Evolutionary conservation across 352 stramenopile species (phyloP).

Genomic region (Pythium chondricola): DNA sequence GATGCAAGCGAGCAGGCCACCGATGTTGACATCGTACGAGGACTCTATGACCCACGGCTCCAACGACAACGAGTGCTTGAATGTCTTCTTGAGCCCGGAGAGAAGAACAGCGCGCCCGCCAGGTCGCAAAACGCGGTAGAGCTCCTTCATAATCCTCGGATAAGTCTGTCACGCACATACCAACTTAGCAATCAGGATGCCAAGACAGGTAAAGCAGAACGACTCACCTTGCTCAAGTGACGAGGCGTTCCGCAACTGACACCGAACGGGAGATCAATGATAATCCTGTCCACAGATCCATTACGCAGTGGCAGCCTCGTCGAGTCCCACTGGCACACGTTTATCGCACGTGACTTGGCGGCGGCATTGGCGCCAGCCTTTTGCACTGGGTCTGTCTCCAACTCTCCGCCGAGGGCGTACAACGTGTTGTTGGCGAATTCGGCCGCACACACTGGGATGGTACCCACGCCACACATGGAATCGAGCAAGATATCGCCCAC

Average conservation of each 20-base stretch:
- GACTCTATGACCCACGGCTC: conserved; percentile 30
- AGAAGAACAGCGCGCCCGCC: conserved; percentile 60
- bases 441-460: conserved; percentile 58
- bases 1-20: conserved; percentile 49
- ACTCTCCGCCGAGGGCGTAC: conserved; percentile 60
- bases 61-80: conserved; percentile 42
- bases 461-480: conserved; percentile 79
- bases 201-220: not conserved
- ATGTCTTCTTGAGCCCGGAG: conserved; percentile 76
- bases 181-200: too few relatives aligned
- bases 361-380: conserved; percentile 53
- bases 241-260: conserved; percentile 66
- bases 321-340: conserved; percentile 64
- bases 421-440: conserved; percentile 43
- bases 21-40: conserved; percentile 69
- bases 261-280: conserved; percentile 80
- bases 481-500: conserved; percentile 66
- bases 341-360: conserved; percentile 26
- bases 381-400: conserved; percentile 40
- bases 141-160: conserved; percentile 66
- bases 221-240: conserved; percentile 53
- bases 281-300: conserved; percentile 47
- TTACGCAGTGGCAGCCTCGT: conserved; percentile 45
- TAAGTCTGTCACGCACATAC: conserved; percentile 38
- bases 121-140: conserved; percentile 51